These are phyloP conservation scores for Cornus controversa DNA, from an alignment of 148 eudicot species.

Conservation along the genomic window DNA sequence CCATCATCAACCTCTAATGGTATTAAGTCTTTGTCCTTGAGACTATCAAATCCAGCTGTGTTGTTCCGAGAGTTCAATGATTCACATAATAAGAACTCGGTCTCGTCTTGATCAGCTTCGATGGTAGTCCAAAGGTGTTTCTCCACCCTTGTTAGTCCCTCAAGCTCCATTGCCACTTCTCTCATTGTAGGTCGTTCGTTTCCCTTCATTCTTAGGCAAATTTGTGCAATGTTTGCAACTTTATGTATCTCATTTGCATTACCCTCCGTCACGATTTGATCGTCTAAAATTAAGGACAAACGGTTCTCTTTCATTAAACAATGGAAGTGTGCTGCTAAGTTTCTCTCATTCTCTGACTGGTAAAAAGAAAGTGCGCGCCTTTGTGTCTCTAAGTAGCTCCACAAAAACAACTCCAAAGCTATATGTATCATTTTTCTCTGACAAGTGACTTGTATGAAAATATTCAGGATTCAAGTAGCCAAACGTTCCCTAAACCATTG, in stretches of 20 bases:
- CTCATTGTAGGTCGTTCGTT: background rate
- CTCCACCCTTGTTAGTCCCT: background rate
- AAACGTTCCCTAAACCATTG: background rate
- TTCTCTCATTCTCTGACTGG: background rate
- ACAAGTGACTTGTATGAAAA: background rate
- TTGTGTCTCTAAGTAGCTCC: background rate
- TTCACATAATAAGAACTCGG: background rate
- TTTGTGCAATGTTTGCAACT: background rate
- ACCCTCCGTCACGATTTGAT: background rate
- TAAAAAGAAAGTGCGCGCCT: background rate
- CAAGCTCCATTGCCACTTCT: background rate
- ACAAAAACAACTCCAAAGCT: background rate
- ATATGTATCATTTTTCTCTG: background rate
- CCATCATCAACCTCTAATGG: background rate
- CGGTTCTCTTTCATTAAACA: background rate
- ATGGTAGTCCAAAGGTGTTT: background rate
- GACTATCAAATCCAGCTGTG: background rate
- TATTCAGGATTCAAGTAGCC: background rate
- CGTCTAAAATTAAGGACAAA: background rate
- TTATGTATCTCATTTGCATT: background rate
- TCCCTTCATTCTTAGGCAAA: background rate
- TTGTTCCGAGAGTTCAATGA: background rate
- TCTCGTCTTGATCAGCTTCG: no score
- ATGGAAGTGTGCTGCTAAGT: background rate
- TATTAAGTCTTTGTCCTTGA: background rate